phyloP scores from a whole-genome alignment of 2,329 filamentous ascomycete species.

The Biscogniauxia sp. region DNA sequence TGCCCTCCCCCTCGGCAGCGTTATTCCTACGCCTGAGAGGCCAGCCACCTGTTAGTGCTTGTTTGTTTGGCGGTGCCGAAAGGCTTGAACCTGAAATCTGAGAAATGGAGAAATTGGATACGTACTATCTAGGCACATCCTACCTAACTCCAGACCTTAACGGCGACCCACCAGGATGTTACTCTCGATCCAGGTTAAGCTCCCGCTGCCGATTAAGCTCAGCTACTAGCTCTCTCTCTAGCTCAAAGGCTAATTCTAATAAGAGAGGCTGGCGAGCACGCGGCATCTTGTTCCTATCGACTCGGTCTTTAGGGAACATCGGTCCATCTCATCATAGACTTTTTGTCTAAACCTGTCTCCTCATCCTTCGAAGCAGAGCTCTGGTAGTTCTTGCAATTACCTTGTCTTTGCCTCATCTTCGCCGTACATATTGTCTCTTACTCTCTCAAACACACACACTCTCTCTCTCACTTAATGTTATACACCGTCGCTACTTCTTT shows the following conservation, averaged over 20 bases:
- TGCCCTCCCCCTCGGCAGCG: conserved; percentile 1
- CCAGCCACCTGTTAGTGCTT: background rate
- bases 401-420: conserved; percentile 11
- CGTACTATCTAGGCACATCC: too few relatives aligned
- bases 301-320: conserved; percentile 23
- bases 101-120: background rate
- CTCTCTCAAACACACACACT: conserved; percentile 17
- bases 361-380: conserved; percentile 41
- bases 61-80: background rate
- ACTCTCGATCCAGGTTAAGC: background rate
- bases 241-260: conserved; percentile 10
- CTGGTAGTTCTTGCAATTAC: conserved; percentile 44
- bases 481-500: background rate
- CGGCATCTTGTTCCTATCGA: background rate
- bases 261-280: conserved; percentile 8
- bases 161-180: background rate
- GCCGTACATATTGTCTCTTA: conserved; percentile 9
- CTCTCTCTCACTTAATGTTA: conserved; percentile 8
- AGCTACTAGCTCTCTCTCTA: background rate
- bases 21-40: background rate
- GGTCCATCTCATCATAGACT: conserved; percentile 29
- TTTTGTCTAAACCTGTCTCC: conserved; percentile 24
- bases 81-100: background rate
- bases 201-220: background rate
- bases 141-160: background rate